Base-by-base conservation (phyloP, 2,329 filamentous ascomycete genomes). In the Arachnomyces sp. region DNA sequence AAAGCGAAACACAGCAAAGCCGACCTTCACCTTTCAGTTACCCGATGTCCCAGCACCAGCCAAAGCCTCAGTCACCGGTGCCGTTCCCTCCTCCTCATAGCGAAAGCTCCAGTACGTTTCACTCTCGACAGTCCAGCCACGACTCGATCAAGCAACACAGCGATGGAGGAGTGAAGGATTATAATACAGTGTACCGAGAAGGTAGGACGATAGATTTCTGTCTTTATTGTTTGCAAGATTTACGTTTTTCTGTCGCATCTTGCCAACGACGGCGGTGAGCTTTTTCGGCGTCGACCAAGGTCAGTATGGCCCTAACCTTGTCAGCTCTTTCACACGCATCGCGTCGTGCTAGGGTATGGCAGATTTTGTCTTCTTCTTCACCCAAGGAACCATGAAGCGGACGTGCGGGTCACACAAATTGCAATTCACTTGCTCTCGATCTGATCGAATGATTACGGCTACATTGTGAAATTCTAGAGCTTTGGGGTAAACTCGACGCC, bases 141-240 rank as follows among this genome's bases (percentile, higher is more conserved):
- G 46, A 48, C 38, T 46, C 46, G 13, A 43, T 43, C 17, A 48
- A 45, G 35, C 51, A 51, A 36, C 44, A 49, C 29, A 49, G 44
- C 42, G 49, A 40, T 36, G 40, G 45, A 28, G 36, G 44, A 33
- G 44, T 43, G 28, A 46, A 45, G 34, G 50, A 47, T 12, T 46
- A 50, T 34, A 42, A 42, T 31, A 45, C 34, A 30, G 33, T 48
- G 15, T 53, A 53, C 52, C 50, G 44, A 35, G 56, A 60, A 47
- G 53, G 58, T 61, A 53, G 43, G 54, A 34, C 16, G 37, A 16
- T 18, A 25, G 30, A 28, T 31, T 42, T 40, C n/a, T 39, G 9
- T 44, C 42, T 34, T 34, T 36, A 25, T 40, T 36, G 25, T 31
- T 3, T 39, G 38, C 52, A 14, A 28, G 16, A 31, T 13, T 13